phyloP scores from a whole-genome alignment of 2,329 filamentous ascomycete genomes.

The Colletotrichum lupini region DNA sequence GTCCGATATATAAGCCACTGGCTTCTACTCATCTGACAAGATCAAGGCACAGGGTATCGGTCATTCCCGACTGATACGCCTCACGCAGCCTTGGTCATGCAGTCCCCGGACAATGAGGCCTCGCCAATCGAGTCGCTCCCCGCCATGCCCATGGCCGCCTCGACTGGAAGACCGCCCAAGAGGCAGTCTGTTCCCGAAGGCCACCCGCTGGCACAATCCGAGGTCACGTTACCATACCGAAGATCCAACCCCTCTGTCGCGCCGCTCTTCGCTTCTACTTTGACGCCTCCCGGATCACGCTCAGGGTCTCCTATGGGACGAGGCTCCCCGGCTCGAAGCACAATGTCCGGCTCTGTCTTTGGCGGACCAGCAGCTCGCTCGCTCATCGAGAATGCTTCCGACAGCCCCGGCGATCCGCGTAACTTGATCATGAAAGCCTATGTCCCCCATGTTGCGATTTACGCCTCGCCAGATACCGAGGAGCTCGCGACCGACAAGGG shows the following conservation, averaged over 20 bases:
- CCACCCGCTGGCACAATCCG: constrained; percentile 60
- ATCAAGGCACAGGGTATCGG: constrained; percentile 30
- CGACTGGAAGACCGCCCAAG: constrained; percentile 69
- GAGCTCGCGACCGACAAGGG: constrained; percentile 85
- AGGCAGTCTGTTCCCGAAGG: constrained; percentile 65
- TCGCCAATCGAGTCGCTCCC: constrained; percentile 75
- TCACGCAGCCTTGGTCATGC: constrained; percentile 60
- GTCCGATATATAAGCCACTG: not conserved
- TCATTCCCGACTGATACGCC: constrained; percentile 28
- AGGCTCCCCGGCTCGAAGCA: constrained; percentile 63
- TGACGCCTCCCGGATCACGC: constrained; percentile 75
- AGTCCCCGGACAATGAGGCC: constrained; percentile 72
- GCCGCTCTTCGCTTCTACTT: constrained; percentile 72
- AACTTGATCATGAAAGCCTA: constrained; percentile 84
- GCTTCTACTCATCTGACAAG: constrained; percentile 6
- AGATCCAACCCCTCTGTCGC: constrained; percentile 68
- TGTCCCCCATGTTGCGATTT: constrained; percentile 88
- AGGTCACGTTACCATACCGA: constrained; percentile 64
- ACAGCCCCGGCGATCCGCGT: constrained; percentile 64
- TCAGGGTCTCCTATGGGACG: constrained; percentile 74
- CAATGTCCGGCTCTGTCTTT: constrained; percentile 68
- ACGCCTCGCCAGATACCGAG: constrained; percentile 89
- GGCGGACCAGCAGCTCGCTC: constrained; percentile 56
- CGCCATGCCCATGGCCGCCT: constrained; percentile 74
- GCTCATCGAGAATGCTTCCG: constrained; percentile 55